Conservation (phyloP, 2,329 filamentous ascomycete genomes). For the Pseudogymnoascus sp. region DNA sequence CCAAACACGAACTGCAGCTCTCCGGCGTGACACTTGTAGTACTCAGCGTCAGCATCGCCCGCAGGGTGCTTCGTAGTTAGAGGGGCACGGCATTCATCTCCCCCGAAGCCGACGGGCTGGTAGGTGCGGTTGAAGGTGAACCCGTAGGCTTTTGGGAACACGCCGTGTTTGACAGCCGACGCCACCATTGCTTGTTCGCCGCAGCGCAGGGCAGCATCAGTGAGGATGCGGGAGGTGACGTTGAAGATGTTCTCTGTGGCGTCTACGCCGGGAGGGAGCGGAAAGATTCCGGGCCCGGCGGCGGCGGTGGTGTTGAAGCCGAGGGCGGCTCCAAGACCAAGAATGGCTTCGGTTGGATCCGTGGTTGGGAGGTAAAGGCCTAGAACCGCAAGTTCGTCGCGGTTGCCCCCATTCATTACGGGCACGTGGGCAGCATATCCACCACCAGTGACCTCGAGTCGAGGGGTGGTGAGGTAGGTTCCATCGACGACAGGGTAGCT, state of each 20-base stretch:
- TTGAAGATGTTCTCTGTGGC: conserved; percentile 24
- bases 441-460: conserved; percentile 16
- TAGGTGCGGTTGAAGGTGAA: conserved; percentile 30
- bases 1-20: conserved; percentile 30
- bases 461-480: conserved; percentile 22
- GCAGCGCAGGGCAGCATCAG: conserved; percentile 26
- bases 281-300: conserved; percentile 15
- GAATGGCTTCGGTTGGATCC: conserved; percentile 10
- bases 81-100: conserved; percentile 19
- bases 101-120: conserved; percentile 20
- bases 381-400: conserved; percentile 28
- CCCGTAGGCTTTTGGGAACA: conserved; percentile 29
- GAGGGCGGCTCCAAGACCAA: not conserved
- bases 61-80: conserved; percentile 22
- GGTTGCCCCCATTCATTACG: conserved; percentile 26
- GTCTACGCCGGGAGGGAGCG: conserved; percentile 15
- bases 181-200: conserved; percentile 25
- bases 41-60: conserved; percentile 26
- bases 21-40: conserved; percentile 32
- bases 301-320: conserved; percentile 1
- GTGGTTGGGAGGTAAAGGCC: conserved; percentile 19
- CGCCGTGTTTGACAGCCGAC: conserved; percentile 20
- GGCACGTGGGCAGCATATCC: conserved; percentile 19
- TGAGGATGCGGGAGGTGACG: conserved; percentile 26
- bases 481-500: conserved; percentile 24